Base-by-base conservation (phyloP, 2,329 filamentous ascomycete genomes). In the Rasamsonia emersonii region DNA sequence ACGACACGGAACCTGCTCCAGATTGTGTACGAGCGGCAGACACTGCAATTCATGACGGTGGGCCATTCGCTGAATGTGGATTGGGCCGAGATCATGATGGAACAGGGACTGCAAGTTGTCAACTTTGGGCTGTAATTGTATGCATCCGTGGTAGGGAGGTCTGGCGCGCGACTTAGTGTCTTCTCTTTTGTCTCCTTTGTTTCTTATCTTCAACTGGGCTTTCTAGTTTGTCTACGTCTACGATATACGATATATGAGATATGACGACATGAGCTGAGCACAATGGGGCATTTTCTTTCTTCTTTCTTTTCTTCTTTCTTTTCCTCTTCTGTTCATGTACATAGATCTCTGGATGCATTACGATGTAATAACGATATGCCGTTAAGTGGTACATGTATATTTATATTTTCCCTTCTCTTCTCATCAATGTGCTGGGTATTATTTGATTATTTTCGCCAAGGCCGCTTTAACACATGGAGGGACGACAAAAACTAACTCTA, bases 71-170 rank as follows among this genome's bases (percentile, higher is more conserved):
- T 63, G 36, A 58, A 63, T 43, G 60, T 73, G 18, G 65, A 70
- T 39, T 74, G 71, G 70, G 45, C 67, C 15, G 56, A 62, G 16
- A 44, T 72, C 11, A 62, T 71, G 49, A 51, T 54, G 26, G 56
- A 62, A 34, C 54, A 58, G 34, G 62, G 63, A 4, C 42, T 70
- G 41, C 56, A 60, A 31, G 56, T 73, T 33, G 67, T 73, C 3
- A 69, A 68, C 46, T 71, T 69, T 53, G 65, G 67, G 16, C 53
- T 71, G 42, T 69, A 44, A 63, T 48, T 38, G 28, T 35, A 32
- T 14, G 24, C 33, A n/a, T n/a, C n/a, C 28, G 33, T 30, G 20
- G 28, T 28, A 37, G 30, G 20, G 30, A 33, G 39, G 30, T 15
- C 33, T 27, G 18, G 30, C n/a, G n/a, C n/a, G n/a, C n/a, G n/a